Base-by-base conservation (phyloP, 768 basidiomycete species). In the Panus rudis region DNA sequence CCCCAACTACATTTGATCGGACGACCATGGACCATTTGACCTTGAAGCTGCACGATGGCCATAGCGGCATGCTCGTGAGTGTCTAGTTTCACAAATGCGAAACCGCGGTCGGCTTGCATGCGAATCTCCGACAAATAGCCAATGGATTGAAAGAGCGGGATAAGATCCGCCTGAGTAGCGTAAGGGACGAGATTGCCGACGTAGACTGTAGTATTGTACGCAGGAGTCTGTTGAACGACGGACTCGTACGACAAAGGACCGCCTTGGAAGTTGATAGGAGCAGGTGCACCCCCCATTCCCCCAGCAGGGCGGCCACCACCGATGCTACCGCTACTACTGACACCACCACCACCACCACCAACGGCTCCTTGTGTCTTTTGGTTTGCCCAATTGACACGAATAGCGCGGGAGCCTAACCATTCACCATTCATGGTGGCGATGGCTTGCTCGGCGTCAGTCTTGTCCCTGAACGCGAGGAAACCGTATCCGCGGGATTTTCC, bases 361-460 rank as follows among this genome's bases (percentile, higher is more conserved):
- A 61, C 54, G 2, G 56, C 62, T 44, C 81, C 89, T 65, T 94
- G 92, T 14, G 93, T 97, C 72, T 98, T 97, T 69, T 98, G 94
- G 70, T 98, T 98, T 42, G 96, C 96, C 94, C 94, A 99, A 70
- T 99, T 99, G 65, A 98, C 94, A 53, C 96, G 84, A 58, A 99
- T 99, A 49, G 96, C 96, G 48, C 96, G 81, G 23, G 92, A 92
- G 38, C 96, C 96, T 27, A 99, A 76, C 92, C 92, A 99, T 73
- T 99, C 94, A 45, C 96, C 96, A 60, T 99, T 99, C 96, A 99
- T 99, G 48, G 94, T 93, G 24, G 89, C 87, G 62, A 99, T 99
- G 32, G 96, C 96, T 64, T 98, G 96, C 63, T 99, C 96, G 24
- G 96, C 96, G 57, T 99, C 96, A 41, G 94, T 91, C 69, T 94